Evolutionary conservation across 140 eudicot species (phyloP), one percentile per base, ranked within the genome.

Genomic region (Senecio squalidus): DNA sequence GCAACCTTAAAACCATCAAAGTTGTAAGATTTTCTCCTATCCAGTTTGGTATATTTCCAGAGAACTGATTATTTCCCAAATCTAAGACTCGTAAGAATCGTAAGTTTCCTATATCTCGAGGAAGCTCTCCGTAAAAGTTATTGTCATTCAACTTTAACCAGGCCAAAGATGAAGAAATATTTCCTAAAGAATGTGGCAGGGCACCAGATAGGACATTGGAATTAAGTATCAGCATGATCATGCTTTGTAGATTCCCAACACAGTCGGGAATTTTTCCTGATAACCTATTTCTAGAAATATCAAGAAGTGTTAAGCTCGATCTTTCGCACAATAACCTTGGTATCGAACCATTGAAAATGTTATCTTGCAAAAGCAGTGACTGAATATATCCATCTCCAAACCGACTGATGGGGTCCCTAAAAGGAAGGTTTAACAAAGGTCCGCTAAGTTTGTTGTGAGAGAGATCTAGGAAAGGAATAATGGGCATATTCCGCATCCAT

Each of bases 31-130:
- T 24, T 3, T 26, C 43, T 25, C 71, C 51, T 17, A 67, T 17
- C 73, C 68, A 68, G 36, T 34, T 10, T n/a, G 81, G 76, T 17
- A 75, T 22, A 2, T 36, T 20, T 17, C 77, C 77, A 21, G 65
- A 44, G 9, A 75, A 29, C 21, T 46, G 13, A 36, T 76, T 76
- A 11, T 58, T 55, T 11, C 70, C 68, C 1, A 76, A 7, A 70
- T 76, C 76, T 15, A 76, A 27, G 24, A 57, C 34, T 44, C 27
- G 11, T 52, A 70, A 43, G 13, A 11, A 26, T 16, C 26, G 14
- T 17, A 58, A 31, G 41, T 69, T 69, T 9, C 68, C 21, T 66
- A 70, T 43, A 8, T 43, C 29, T 29, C 13, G 11, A 11, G 81
- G 73, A 5, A 76, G 24, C 41, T 48, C 39, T 9, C 66, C 67